Conservation (phyloP, 2,329 filamentous ascomycete species). For the Aspergillus terreus region DNA sequence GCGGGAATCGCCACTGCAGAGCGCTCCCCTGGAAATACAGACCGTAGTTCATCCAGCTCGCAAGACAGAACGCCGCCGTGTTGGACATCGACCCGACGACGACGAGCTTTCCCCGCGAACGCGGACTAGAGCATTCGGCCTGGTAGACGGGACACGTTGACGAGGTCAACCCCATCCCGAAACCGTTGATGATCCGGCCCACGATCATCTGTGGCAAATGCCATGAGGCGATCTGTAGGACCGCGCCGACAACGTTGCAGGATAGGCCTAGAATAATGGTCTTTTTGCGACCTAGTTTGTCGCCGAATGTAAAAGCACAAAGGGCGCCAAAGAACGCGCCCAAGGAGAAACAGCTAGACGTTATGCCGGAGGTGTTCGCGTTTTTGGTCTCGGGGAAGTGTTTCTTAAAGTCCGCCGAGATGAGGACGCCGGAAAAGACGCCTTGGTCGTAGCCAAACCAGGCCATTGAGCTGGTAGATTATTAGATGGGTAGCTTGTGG, state of each 20-base stretch:
- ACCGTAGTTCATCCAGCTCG: slow-evolving; percentile 11
- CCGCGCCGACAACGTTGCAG: slow-evolving; percentile 41
- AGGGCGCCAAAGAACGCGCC: slow-evolving; percentile 47
- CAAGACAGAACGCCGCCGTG: slow-evolving; percentile 14
- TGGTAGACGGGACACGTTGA: slow-evolving; percentile 47
- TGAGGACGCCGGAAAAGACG: slow-evolving; percentile 7
- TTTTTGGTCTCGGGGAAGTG: slow-evolving; percentile 15
- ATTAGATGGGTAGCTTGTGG: too few relatives aligned
- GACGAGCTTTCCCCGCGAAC: slow-evolving; percentile 37
- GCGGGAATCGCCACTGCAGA: slow-evolving; percentile 37
- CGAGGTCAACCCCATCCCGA: slow-evolving; percentile 49
- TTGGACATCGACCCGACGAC: slow-evolving; percentile 10
- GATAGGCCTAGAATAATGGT: slow-evolving; percentile 40
- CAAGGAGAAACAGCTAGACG: slow-evolving; percentile 39
- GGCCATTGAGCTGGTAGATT: neutral
- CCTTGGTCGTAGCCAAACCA: slow-evolving; percentile 9
- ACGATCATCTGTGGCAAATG: slow-evolving; percentile 43
- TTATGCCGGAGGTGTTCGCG: slow-evolving; percentile 15
- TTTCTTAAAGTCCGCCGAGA: slow-evolving; percentile 6
- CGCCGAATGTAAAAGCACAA: slow-evolving; percentile 41
- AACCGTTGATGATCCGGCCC: slow-evolving; percentile 32
- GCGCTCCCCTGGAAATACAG: slow-evolving; percentile 4
- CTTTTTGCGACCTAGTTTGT: slow-evolving; percentile 42
- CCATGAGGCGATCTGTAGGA: slow-evolving; percentile 41
- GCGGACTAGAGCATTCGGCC: slow-evolving; percentile 41